Evolutionary conservation across 257 asterid genomes (phyloP), one percentile per base, ranked within the genome.

Genomic region (Scutellaria baicalensis): DNA sequence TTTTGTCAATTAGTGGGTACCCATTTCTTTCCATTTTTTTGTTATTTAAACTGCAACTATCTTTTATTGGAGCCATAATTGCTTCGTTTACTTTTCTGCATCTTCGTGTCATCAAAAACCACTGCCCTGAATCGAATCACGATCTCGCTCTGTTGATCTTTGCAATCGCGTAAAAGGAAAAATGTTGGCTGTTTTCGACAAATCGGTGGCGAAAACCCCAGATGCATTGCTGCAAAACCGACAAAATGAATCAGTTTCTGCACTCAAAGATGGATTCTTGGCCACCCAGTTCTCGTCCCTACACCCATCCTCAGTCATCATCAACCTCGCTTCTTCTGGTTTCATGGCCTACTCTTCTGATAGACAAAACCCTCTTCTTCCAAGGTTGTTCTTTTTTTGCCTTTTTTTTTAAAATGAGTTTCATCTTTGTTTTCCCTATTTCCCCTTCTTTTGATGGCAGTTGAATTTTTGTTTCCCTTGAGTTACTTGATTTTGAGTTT

Each of bases 201-300:
- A 91, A 79, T 80, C 93, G 36, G 93, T 87, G 63, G 96, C 97
- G 0, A 92, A 92, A 68, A 75, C 86, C 89, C 97, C 98, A 2
- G 97, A 92, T 70, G 98, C 95, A 14, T 52, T 89, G 71, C 70
- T 83, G 64, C 97, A 92, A 66, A 77, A 66, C 40, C 71, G 88
- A 1, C 77, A 76, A 18, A 69, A 66, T 47, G 83, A 81, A 64
- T 64, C 92, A 0, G 79, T 82, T 38, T 77, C 44, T 59, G 96
- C 95, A 0, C 84, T 93, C 13, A 88, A 90, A 78, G 95, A 93
- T 77, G 96, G 88, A 3, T 77, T 80, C 65, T 75, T 93, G 90
- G 96, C 94, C 3, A 71, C 67, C 61, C 78, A 75, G 70, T 93
- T 88, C 84, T 75, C 97, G 38, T 76, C 95, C 61, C 69, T 74